Percentiles rank a stretch among this genome's conserved stretches.
Evolutionary conservation across 139 green algal species (phyloP).

Genomic region (Astrephomene gubernaculifera): DNA sequence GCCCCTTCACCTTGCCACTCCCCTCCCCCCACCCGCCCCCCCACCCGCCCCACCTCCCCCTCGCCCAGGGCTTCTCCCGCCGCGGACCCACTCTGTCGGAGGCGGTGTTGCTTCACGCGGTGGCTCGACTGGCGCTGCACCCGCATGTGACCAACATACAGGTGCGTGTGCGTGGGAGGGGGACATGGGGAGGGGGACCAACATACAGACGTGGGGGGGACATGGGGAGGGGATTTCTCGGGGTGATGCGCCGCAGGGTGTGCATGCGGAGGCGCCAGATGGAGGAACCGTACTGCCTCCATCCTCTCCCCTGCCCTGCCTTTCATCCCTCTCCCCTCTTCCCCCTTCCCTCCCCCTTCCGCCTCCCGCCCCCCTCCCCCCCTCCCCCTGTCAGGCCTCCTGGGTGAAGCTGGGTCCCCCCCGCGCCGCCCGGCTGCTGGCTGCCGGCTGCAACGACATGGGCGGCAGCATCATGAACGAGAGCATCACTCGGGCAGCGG

Average conservation of each 20-base stretch:
- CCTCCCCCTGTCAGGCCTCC: no score
- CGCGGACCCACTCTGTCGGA: constrained; percentile 86
- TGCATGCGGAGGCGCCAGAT: no score
- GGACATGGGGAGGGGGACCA: no score
- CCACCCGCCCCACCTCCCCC: background rate
- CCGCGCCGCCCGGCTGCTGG: constrained; percentile 74
- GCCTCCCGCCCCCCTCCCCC: no score
- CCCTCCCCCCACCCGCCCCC: background rate
- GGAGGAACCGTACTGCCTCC: no score
- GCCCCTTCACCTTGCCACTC: background rate
- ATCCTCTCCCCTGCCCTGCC: no score
- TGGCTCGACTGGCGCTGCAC: constrained; percentile 77
- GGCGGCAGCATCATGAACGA: constrained; percentile 94
- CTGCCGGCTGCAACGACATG: constrained; percentile 92
- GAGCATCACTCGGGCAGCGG: constrained; percentile 88
- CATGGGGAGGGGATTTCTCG: no score
- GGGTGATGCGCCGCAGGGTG: no score
- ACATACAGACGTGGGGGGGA: no score
- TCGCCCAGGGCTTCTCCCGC: constrained; percentile 58
- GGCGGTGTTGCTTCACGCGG: constrained; percentile 85
- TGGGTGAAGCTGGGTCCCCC: constrained; percentile 94
- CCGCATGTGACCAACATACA: constrained; percentile 80
- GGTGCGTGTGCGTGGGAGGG: no score
- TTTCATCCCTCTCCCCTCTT: no score
- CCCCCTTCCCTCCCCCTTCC: no score